These are phyloP conservation scores for Alternaria sp. DNA, from an alignment of 2,329 filamentous ascomycete species.

Conservation along the genomic window DNA sequence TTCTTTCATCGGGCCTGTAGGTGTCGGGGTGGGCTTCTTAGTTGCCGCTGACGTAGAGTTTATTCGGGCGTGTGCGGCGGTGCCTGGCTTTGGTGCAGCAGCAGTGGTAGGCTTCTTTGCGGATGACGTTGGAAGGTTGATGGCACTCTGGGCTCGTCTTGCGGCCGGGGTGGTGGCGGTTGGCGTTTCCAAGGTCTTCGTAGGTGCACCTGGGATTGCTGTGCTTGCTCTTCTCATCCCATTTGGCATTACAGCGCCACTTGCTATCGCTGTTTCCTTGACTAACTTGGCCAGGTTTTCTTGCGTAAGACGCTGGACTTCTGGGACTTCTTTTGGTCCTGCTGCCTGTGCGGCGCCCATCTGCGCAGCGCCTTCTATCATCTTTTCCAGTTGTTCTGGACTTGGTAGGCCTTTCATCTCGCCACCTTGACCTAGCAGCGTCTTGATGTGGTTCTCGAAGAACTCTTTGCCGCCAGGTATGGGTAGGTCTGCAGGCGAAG, in stretches of 20 bases:
- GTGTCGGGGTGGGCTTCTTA: conserved; percentile 25
- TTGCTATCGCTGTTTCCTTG: conserved; percentile 50
- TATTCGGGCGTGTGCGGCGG: conserved; percentile 21
- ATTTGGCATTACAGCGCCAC: conserved; percentile 45
- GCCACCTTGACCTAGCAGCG: conserved; percentile 39
- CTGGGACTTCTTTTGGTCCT: conserved; percentile 32
- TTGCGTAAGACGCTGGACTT: conserved; percentile 47
- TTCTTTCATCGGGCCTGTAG: conserved; percentile 40
- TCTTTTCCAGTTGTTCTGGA: conserved; percentile 49
- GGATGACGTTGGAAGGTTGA: conserved; percentile 28
- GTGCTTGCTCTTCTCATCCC: conserved; percentile 42
- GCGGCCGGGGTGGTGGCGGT: conserved; percentile 17
- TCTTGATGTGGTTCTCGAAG: conserved; percentile 48
- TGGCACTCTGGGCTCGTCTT: conserved; percentile 38
- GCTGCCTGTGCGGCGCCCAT: conserved; percentile 45
- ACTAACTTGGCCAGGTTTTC: conserved; percentile 50
- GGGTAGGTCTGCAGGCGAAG: conserved; percentile 45
- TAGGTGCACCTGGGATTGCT: conserved; percentile 36
- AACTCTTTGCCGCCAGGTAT: conserved; percentile 48
- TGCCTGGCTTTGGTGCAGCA: conserved; percentile 17
- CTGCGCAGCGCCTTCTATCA: conserved; percentile 48
- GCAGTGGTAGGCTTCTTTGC: conserved; percentile 21
- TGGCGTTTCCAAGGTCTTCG: conserved; percentile 32
- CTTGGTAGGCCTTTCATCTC: conserved; percentile 47
- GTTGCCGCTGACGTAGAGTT: conserved; percentile 14